These are phyloP conservation scores for Corylus avellana DNA, from an alignment of 306 rosid genomes.

Conservation along the genomic window DNA sequence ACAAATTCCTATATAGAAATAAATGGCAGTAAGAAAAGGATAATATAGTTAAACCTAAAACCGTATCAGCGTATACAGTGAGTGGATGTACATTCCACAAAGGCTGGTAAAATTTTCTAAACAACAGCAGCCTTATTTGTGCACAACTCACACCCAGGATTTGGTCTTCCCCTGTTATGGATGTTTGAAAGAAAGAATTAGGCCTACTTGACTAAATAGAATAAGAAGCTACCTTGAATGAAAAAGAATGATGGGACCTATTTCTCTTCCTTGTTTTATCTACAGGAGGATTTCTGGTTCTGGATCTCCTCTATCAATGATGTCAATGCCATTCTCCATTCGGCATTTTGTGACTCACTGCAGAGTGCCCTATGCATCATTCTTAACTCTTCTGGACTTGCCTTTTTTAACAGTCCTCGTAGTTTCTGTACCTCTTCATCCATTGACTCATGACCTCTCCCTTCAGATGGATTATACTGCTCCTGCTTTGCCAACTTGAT, in stretches of 20 bases:
- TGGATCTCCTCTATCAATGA: constrained; percentile 55
- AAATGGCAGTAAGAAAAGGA: not conserved
- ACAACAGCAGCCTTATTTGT: not conserved
- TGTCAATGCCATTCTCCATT: constrained; percentile 48
- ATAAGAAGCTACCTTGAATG: constrained; percentile 35
- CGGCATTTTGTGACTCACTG: constrained; percentile 38
- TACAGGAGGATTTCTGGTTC: constrained; percentile 39
- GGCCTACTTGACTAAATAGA: constrained; percentile 38
- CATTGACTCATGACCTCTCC: constrained; percentile 28
- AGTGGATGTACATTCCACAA: not conserved
- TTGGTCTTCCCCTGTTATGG: constrained; percentile 23
- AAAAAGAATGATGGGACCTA: constrained; percentile 52
- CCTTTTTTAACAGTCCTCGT: constrained; percentile 53
- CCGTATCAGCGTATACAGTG: not conserved
- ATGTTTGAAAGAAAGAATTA: constrained; percentile 60
- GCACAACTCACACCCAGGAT: not conserved
- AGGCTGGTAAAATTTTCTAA: not conserved
- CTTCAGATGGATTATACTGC: constrained; percentile 15
- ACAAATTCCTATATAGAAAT: not conserved
- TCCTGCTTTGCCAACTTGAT: constrained; percentile 41
- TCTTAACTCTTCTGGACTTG: constrained; percentile 58
- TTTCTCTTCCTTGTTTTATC: constrained; percentile 34
- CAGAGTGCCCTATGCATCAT: constrained; percentile 45
- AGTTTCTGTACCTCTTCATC: constrained; percentile 44
- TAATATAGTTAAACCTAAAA: not conserved